phyloP scores from a whole-genome alignment of 2,329 filamentous ascomycete species.

The Xylariaceae sp. region DNA sequence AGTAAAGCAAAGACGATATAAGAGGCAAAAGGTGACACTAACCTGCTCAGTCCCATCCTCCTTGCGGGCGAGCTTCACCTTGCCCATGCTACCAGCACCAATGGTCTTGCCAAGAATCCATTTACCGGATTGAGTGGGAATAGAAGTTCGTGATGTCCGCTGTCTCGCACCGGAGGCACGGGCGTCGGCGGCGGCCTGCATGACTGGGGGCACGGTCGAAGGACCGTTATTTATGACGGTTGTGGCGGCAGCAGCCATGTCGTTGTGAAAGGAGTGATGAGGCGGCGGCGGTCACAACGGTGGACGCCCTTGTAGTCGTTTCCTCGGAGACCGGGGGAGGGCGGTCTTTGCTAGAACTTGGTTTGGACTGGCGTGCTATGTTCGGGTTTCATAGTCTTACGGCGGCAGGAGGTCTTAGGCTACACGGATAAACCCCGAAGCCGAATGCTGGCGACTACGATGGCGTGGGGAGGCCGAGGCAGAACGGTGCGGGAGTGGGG shows the following conservation, averaged over 20 bases:
- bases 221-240: constrained; percentile 48
- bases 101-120: constrained; percentile 97
- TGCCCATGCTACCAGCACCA: constrained; percentile 96
- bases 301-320: constrained; percentile 45
- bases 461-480: constrained; percentile 33
- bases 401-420: constrained; percentile 45
- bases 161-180: constrained; percentile 47
- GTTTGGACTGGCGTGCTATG: constrained; percentile 57
- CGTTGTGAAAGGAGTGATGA: constrained; percentile 36
- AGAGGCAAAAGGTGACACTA: constrained; percentile 30
- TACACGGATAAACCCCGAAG: constrained; percentile 33
- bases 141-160: constrained; percentile 66
- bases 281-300: constrained; percentile 47
- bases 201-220: constrained; percentile 45
- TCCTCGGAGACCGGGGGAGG: constrained; percentile 48
- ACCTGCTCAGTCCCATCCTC: constrained; percentile 88
- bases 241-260: constrained; percentile 47
- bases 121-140: constrained; percentile 83
- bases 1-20: constrained; percentile 8
- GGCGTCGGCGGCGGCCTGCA: constrained; percentile 40
- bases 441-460: constrained; percentile 37
- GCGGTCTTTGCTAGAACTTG: constrained; percentile 61
- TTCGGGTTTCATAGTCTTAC: constrained; percentile 70
- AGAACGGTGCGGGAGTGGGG: constrained; percentile 26
- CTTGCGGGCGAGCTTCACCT: constrained; percentile 92